Evolutionary conservation across 2,329 filamentous ascomycete genomes (phyloP), one percentile per base, ranked within the genome.

Genomic region (Rutstroemia sp.): DNA sequence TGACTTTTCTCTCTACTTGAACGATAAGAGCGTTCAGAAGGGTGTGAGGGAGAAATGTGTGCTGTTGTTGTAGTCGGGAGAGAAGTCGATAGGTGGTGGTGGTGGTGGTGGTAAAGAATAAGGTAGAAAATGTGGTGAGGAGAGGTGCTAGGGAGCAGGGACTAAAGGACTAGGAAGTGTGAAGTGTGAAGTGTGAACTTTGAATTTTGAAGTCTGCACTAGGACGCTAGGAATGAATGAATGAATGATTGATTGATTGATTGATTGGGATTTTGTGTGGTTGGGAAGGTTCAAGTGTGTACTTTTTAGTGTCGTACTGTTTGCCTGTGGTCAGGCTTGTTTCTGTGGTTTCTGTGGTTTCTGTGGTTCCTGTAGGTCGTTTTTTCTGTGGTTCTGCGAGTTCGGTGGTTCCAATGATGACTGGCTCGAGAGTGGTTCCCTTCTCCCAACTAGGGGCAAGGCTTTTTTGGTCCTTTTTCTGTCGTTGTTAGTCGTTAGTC

Each of bases 201-300:
- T 23, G 23, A 23, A 23, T 23, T 23, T 23, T 23, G 23, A 34
- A 9, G 30, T 34, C 9, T 10, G 30, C 12, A 34, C 30, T 34
- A 34, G 30, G 12, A 12, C 9, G 30, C 4, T 12, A 34, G 10
- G 12, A 34, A 34, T 12, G 30, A 12, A 34, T 12, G 8, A 30
- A 30, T 8, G 23, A 23, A 4, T 23, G 12, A 12, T 34, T 34
- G 9, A 19, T 19, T 19, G 19, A 19, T 19, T 19, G 23, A 23
- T 23, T 23, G 12, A 12, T 34, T 34, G 9, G 30, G 12, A 12
- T 34, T 34, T 34, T 34, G 17, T 53, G 44, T 53, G 51, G 51
- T 53, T 53, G 42, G 40, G 51, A 34, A 53, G 40, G 51, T 53
- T 53, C 51, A 42, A 53, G 25, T 27, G 51, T 46, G 34, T 34